phyloP scores from a whole-genome alignment of 371 early-diverging fungal genomes.

The Mortierella sp. region DNA sequence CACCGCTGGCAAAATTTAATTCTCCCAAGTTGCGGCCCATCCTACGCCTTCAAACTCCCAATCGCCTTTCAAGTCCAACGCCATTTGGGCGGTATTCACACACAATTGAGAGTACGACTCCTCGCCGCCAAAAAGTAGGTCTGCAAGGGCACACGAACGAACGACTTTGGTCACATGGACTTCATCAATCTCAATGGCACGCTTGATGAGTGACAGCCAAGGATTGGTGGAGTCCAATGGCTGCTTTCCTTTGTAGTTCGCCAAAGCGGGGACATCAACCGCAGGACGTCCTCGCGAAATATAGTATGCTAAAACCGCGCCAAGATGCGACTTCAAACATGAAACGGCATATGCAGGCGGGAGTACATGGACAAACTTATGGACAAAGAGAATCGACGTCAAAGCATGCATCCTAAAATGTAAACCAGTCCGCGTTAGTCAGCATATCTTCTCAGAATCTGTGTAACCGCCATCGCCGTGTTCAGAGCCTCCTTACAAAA shows the following conservation, averaged over 20 bases:
- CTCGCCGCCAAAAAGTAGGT: conserved; percentile 55
- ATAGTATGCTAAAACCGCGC: conserved; percentile 54
- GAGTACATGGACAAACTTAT: conserved; percentile 49
- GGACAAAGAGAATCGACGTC: conserved; percentile 65
- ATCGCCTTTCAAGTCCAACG: conserved; percentile 51
- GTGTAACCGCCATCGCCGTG: no score
- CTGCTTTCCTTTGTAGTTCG: conserved; percentile 39
- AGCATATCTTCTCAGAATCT: no score
- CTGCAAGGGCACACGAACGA: conserved; percentile 60
- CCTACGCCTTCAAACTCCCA: conserved; percentile 61
- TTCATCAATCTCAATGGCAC: conserved; percentile 60
- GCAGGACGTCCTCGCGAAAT: conserved; percentile 59
- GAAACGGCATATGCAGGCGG: conserved; percentile 54
- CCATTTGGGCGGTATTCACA: conserved; percentile 58
- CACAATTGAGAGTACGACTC: conserved; percentile 27
- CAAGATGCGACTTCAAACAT: conserved; percentile 58
- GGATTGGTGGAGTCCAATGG: conserved; percentile 41
- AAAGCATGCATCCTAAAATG: conserved; percentile 60
- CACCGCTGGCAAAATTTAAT: no score
- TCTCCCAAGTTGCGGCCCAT: conserved; percentile 55
- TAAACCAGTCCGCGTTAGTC: no score
- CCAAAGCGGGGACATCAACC: conserved; percentile 53
- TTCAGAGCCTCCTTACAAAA: conserved; percentile 29
- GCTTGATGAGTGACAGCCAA: conserved; percentile 61
- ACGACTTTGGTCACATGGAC: conserved; percentile 66